A percentile compares a stretch with the other conserved stretches of the same genome.
Evolutionary conservation across 768 basidiomycete species (phyloP).

Genomic region (Lanmaoa rubissima): DNA sequence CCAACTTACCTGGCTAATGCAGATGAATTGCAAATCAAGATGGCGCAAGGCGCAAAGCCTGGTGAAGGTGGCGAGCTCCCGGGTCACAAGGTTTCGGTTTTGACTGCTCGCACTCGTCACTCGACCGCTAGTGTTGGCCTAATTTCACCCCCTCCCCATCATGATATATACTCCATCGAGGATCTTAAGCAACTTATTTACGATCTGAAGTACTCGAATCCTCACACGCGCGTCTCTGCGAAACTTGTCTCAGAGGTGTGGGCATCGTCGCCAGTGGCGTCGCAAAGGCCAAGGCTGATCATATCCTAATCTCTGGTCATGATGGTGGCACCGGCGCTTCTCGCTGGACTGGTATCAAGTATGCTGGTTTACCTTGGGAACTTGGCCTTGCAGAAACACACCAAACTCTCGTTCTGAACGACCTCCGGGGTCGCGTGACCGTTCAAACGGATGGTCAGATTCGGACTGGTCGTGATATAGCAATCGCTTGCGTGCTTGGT

Average conservation of each 20-base stretch:
- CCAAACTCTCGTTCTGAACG: constrained; percentile 96
- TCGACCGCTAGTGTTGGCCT: constrained; percentile 97
- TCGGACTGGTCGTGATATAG: constrained; percentile 94
- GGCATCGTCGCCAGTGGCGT: constrained; percentile 98
- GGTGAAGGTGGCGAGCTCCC: constrained; percentile 99
- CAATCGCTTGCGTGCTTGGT: constrained; percentile 92
- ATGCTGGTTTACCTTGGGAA: constrained; percentile 98
- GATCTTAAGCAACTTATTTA: constrained; percentile 99
- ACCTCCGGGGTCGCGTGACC: constrained; percentile 92
- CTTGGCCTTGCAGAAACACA: constrained; percentile 97
- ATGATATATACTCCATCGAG: constrained; percentile 99
- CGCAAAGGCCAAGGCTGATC: constrained; percentile 97
- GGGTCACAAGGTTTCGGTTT: constrained; percentile 93
- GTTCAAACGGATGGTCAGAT: constrained; percentile 98
- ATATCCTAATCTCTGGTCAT: constrained; percentile 96
- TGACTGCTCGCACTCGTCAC: constrained; percentile 97
- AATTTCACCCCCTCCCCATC: constrained; percentile 96
- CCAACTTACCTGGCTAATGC: constrained; percentile 97
- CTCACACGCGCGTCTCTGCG: constrained; percentile 91
- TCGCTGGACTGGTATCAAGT: constrained; percentile 98
- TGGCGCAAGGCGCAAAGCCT: constrained; percentile 99
- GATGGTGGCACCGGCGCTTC: constrained; percentile 98
- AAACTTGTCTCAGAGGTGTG: constrained; percentile 98
- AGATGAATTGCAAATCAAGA: constrained; percentile 98
- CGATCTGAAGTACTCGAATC: constrained; percentile 96